phyloP scores from a whole-genome alignment of 371 early-diverging fungal species.

The Dichotomocladium elegans region DNA sequence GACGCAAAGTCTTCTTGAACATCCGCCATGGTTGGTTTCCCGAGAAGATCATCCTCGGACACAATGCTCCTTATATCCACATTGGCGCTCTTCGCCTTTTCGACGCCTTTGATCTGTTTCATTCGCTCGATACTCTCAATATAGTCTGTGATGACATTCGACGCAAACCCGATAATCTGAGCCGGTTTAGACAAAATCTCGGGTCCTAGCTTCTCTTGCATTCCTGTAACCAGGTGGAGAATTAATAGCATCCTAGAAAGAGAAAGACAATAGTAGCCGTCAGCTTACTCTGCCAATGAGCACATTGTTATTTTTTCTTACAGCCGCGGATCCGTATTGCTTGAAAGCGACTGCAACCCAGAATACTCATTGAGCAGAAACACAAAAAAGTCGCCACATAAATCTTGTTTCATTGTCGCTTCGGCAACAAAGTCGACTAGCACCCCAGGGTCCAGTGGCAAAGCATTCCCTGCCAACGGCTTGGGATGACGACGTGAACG shows the following conservation, averaged over 20 bases:
- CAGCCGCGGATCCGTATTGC: conserved; percentile 34
- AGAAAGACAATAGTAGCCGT: neutral
- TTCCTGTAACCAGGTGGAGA: conserved; percentile 56
- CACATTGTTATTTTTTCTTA: conserved; percentile 19
- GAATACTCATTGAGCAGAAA: conserved; percentile 71
- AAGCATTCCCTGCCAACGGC: conserved; percentile 42
- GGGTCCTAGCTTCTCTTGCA: conserved; percentile 73
- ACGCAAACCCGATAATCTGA: conserved; percentile 77
- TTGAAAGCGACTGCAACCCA: conserved; percentile 33
- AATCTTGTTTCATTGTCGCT: conserved; percentile 43
- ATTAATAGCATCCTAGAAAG: conserved; percentile 45
- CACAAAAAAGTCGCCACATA: conserved; percentile 74
- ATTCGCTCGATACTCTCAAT: conserved; percentile 19
- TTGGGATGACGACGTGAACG: conserved; percentile 28
- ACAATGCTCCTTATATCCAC: conserved; percentile 35
- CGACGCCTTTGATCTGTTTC: neutral
- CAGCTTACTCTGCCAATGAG: neutral
- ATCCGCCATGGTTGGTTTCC: conserved; percentile 49
- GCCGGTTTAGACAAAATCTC: conserved; percentile 70
- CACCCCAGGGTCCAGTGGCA: conserved; percentile 50
- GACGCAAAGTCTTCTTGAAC: conserved; percentile 43
- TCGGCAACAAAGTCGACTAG: conserved; percentile 64
- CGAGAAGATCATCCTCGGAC: conserved; percentile 32
- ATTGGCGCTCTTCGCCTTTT: neutral
- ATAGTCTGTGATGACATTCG: conserved; percentile 56